Conservation (phyloP, 495 filamentous ascomycete species). For the Neurospora sp. region DNA sequence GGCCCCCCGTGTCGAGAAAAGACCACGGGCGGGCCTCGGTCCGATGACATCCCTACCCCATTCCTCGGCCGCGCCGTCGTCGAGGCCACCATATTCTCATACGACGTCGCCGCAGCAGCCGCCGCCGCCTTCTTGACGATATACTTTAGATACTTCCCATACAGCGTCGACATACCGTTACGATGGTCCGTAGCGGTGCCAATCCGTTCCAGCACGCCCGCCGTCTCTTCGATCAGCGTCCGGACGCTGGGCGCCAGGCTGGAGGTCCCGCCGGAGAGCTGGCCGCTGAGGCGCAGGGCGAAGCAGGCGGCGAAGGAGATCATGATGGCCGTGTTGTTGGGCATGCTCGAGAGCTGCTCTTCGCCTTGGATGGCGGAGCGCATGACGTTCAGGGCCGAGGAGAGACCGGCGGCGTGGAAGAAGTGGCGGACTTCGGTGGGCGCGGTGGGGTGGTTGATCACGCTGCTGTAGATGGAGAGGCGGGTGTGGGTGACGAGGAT, state of each 20-base stretch:
- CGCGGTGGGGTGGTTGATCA: conserved; percentile 66
- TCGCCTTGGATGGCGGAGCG: conserved; percentile 64
- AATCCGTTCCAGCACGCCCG: conserved; percentile 57
- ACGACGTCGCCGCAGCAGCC: not conserved
- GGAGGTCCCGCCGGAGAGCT: conserved; percentile 41
- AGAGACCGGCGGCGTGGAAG: conserved; percentile 58
- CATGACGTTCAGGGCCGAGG: conserved; percentile 62
- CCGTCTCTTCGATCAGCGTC: conserved; percentile 58
- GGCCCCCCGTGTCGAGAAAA: not conserved
- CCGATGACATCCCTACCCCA: not conserved
- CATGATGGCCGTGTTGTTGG: conserved; percentile 71
- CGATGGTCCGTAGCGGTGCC: conserved; percentile 53
- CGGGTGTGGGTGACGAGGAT: conserved; percentile 64
- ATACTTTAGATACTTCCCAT: conserved; percentile 51
- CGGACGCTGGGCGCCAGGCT: conserved; percentile 58
- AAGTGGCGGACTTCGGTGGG: conserved; percentile 59
- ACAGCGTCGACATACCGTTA: conserved; percentile 51
- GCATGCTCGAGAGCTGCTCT: conserved; percentile 59
- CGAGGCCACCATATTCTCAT: not conserved
- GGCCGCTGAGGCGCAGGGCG: conserved; percentile 52
- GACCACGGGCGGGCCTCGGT: not conserved
- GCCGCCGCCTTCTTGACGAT: conserved; percentile 35
- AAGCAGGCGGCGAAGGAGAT: conserved; percentile 67
- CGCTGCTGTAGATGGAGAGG: conserved; percentile 60
- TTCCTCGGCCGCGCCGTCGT: not conserved